Percentiles rank a stretch among this genome's conserved stretches.
phyloP scores from a whole-genome alignment of 2,329 filamentous ascomycete species.

The Amesomyces nigricolor region DNA sequence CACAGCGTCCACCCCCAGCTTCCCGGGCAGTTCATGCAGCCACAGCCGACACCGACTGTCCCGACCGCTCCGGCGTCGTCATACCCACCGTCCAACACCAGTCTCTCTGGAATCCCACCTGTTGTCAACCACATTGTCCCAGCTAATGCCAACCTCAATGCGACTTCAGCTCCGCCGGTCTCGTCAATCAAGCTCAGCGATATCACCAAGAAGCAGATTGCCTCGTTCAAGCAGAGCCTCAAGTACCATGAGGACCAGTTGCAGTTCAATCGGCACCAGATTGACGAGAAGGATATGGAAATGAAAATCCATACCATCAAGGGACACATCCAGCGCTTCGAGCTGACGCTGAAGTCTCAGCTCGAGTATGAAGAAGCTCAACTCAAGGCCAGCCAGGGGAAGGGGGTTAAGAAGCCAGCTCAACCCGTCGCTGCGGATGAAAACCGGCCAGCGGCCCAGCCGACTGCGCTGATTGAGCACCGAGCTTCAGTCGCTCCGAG shows the following conservation, averaged over 20 bases:
- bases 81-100: conserved; percentile 10
- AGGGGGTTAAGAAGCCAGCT: conserved; percentile 24
- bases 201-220: conserved; percentile 55
- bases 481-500: neutral
- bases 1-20: conserved; percentile 19
- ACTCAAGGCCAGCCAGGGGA: conserved; percentile 32
- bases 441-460: neutral
- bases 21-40: conserved; percentile 17
- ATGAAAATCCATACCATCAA: conserved; percentile 40
- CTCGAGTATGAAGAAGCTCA: conserved; percentile 42
- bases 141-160: conserved; percentile 24
- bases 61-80: conserved; percentile 10
- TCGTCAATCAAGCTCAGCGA: conserved; percentile 57
- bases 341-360: conserved; percentile 41
- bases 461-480: neutral
- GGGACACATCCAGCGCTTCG: conserved; percentile 38
- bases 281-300: conserved; percentile 50
- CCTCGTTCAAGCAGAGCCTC: conserved; percentile 46
- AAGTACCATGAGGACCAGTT: conserved; percentile 54
- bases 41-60: conserved; percentile 6
- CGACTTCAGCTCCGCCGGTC: conserved; percentile 37
- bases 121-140: conserved; percentile 17
- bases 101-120: conserved; percentile 18
- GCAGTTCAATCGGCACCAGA: conserved; percentile 57
- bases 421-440: conserved; percentile 10